Conservation (phyloP, 83 land plant species). For the Diphasiastrum complanatum region DNA sequence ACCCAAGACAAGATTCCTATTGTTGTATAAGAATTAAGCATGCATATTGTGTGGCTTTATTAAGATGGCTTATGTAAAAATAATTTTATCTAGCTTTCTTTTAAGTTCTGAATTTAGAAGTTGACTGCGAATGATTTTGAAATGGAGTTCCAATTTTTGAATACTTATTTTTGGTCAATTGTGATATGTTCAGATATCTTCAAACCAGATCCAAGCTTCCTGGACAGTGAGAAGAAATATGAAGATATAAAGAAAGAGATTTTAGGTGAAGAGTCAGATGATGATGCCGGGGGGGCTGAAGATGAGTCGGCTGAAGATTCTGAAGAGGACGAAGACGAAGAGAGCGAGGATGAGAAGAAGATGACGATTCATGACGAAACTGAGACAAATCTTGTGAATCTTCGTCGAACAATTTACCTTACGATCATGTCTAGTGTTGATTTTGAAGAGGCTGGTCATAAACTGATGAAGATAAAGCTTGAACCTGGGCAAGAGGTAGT, state of each 20-base stretch:
- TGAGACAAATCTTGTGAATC: constrained; percentile 81
- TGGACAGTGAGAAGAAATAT: constrained; percentile 71
- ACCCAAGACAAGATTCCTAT: too few species aligned
- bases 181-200: constrained; percentile 51
- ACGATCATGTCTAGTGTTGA: constrained; percentile 96
- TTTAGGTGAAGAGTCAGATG: constrained; percentile 67
- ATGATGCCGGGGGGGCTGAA: constrained; percentile 46
- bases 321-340: constrained; percentile 52
- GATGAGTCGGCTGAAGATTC: constrained; percentile 53
- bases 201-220: constrained; percentile 59
- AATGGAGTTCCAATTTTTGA: too few species aligned
- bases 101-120: too few species aligned
- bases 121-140: too few species aligned
- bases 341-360: constrained; percentile 50
- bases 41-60: too few species aligned
- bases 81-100: too few species aligned
- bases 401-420: constrained; percentile 82
- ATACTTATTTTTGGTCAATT: not conserved
- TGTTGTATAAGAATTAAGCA: too few species aligned
- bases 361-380: constrained; percentile 79
- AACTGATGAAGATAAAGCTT: constrained; percentile 76
- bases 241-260: constrained; percentile 62
- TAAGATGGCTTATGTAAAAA: too few species aligned
- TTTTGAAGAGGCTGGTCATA: constrained; percentile 96
- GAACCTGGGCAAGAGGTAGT: constrained; percentile 94